Base-by-base conservation (phyloP, 345 rosid genomes). In the Moricandia moricandioides region DNA sequence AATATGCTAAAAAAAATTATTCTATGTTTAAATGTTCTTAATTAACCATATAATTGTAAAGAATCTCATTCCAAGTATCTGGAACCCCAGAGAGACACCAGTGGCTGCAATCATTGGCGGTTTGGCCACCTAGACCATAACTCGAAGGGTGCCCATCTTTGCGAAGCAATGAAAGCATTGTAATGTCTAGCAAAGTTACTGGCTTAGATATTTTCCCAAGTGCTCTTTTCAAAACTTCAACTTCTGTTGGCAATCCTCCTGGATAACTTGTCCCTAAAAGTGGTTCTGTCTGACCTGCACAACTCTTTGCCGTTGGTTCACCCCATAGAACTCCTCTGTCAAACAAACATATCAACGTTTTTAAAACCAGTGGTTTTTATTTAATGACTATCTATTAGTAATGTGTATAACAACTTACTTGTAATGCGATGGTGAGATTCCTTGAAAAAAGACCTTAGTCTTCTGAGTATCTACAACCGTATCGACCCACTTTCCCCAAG, bases 71-170 rank as follows among this genome's bases (percentile, higher is more conserved):
- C 98, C 98, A 93, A 68, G 94, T 84, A 78, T 93, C 98, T 1
- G 98, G 97, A 78, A 91, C 97, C 6, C 97, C 97, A 1, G 92
- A 59, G 58, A 94, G 92, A 73, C 98, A 91, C 98, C 98, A 91
- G 52, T 91, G 98, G 77, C 92, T 90, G 78, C 98, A 94, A 47
- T 94, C 90, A 85, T 78, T 73, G 4, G 78, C 83, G 0, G 78
- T 69, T 6, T 29, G 75, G 1, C 92, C 91, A 0, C 81, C 76
- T 1, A 88, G 75, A 12, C 97, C 97, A 39, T 87, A 94, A 5
- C 62, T 65, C 1, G 98, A 94, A 74, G 98, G 98, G 78, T 91
- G 98, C 0, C 88, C 98, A 67, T 94, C 98, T 80, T 88, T 91
- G 1, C 97, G 91, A 2, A 91, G 86, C 83, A 88, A 56, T 0